These are phyloP conservation scores for Globisporangium cederbergense DNA, from an alignment of 352 stramenopile species.

Conservation along the genomic window DNA sequence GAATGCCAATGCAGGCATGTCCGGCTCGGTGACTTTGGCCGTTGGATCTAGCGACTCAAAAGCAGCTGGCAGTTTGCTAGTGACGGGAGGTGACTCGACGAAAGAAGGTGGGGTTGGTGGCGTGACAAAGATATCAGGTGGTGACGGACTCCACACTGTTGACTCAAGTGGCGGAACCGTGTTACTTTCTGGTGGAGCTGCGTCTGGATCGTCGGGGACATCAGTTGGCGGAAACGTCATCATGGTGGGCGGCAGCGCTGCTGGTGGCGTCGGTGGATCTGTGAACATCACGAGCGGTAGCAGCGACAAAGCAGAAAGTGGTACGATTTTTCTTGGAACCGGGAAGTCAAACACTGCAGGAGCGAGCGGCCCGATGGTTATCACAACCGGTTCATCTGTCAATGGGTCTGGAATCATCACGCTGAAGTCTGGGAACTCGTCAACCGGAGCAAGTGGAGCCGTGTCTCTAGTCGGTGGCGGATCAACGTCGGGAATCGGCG, in stretches of 20 bases:
- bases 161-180: slow-evolving; percentile 43
- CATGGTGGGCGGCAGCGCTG: slow-evolving; percentile 41
- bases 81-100: slow-evolving; percentile 29
- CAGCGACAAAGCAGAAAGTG: slow-evolving; percentile 32
- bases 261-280: slow-evolving; percentile 37
- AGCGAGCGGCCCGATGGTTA: slow-evolving; percentile 1
- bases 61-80: slow-evolving; percentile 24
- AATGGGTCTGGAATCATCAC: slow-evolving; percentile 6
- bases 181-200: slow-evolving; percentile 37
- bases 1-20: slow-evolving; percentile 27
- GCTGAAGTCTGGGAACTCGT: slow-evolving; percentile 33
- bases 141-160: slow-evolving; percentile 24
- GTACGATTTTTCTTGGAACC: slow-evolving; percentile 21
- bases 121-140: slow-evolving; percentile 27
- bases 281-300: slow-evolving; percentile 43
- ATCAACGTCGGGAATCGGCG: slow-evolving; percentile 35
- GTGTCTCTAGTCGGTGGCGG: slow-evolving; percentile 48
- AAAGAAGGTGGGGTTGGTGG: slow-evolving; percentile 30
- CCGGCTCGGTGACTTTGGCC: slow-evolving; percentile 39
- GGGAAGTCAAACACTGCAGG: neutral
- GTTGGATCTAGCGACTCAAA: slow-evolving; percentile 30
- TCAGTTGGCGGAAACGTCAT: slow-evolving; percentile 38
- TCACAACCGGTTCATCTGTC: slow-evolving; percentile 3
- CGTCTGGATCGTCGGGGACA: slow-evolving; percentile 27
- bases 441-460: slow-evolving; percentile 31